A percentile compares a stretch with the other conserved stretches of the same genome.
These are phyloP conservation scores for Pezicula radicicola DNA, from an alignment of 2,329 filamentous ascomycete genomes.

Conservation along the genomic window DNA sequence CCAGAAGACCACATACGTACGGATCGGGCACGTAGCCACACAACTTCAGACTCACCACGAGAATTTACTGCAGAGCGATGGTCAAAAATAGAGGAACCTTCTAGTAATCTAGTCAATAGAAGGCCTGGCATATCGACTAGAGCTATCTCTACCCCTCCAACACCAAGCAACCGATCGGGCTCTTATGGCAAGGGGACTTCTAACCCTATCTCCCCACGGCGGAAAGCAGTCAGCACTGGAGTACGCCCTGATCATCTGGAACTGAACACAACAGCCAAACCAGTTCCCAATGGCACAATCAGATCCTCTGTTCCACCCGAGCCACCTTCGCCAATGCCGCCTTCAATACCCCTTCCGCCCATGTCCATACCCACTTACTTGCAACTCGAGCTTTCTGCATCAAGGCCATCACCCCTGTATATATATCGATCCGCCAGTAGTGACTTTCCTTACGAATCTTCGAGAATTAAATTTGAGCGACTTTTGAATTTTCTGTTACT, in stretches of 20 bases:
- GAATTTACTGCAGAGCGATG: slow-evolving; percentile 14
- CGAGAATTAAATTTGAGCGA: slow-evolving; percentile 86
- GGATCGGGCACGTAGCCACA: slow-evolving; percentile 6
- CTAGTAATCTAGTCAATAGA: slow-evolving; percentile 10
- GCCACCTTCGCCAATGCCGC: slow-evolving; percentile 37
- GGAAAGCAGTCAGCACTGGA: slow-evolving; percentile 17
- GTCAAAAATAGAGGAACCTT: slow-evolving; percentile 8
- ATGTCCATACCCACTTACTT: slow-evolving; percentile 65
- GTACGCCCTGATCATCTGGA: slow-evolving; percentile 23
- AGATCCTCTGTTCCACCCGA: slow-evolving; percentile 12
- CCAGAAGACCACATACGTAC: slow-evolving; percentile 11
- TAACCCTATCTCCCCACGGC: slow-evolving; percentile 22
- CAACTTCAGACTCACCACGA: slow-evolving; percentile 8
- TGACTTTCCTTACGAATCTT: slow-evolving; percentile 82
- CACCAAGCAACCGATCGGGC: slow-evolving; percentile 13
- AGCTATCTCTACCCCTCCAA: slow-evolving; percentile 19
- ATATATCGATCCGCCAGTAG: slow-evolving; percentile 56
- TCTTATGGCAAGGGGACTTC: slow-evolving; percentile 18
- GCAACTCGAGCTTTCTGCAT: slow-evolving; percentile 61
- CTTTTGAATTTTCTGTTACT: slow-evolving; percentile 84
- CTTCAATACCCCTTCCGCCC: slow-evolving; percentile 58
- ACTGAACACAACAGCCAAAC: slow-evolving; percentile 15
- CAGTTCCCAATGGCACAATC: not conserved
- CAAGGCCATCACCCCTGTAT: slow-evolving; percentile 62
- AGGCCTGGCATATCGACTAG: slow-evolving; percentile 24